Conservation (phyloP, 306 rosid genomes). For the Rosa persica region DNA sequence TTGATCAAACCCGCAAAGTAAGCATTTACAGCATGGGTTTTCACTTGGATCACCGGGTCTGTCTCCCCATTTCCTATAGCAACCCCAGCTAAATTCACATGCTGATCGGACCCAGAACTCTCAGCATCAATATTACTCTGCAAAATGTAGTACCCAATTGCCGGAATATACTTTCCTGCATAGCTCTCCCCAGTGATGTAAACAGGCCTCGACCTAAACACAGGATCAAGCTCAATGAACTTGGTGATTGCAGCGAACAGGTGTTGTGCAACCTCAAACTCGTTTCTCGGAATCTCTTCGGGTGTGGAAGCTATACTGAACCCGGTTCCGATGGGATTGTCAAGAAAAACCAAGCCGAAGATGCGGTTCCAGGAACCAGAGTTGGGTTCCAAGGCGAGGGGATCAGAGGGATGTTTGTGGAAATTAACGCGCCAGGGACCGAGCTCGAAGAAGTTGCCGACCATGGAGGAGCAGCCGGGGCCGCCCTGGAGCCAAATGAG, state of each 20-base stretch:
- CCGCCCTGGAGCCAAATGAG: constrained; percentile 95
- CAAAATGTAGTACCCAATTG: constrained; percentile 65
- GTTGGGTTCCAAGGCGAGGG: constrained; percentile 48
- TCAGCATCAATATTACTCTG: constrained; percentile 26
- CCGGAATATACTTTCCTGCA: constrained; percentile 76
- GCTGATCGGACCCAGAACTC: constrained; percentile 18
- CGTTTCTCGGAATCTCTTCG: constrained; percentile 65
- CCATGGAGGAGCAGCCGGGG: constrained; percentile 91
- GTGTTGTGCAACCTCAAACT: constrained; percentile 49
- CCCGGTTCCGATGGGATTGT: constrained; percentile 77
- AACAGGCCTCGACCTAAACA: constrained; percentile 57
- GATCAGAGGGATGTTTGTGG: constrained; percentile 19
- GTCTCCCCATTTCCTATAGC: constrained; percentile 79
- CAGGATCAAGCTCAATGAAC: constrained; percentile 49
- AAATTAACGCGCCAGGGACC: constrained; percentile 72
- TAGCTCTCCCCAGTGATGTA: constrained; percentile 83
- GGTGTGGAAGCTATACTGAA: constrained; percentile 59
- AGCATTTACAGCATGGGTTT: constrained; percentile 57
- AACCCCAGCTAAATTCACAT: constrained; percentile 57
- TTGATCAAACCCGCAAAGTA: constrained; percentile 57
- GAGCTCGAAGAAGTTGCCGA: constrained; percentile 74
- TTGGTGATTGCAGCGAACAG: constrained; percentile 59
- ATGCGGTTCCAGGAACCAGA: constrained; percentile 68
- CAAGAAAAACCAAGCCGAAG: constrained; percentile 72
- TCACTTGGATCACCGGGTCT: constrained; percentile 55